Percentiles rank a stretch among this genome's conserved stretches.
Evolutionary conservation across 2,329 filamentous ascomycete genomes (phyloP).

Genomic region (Alternaria angustiovoidea): DNA sequence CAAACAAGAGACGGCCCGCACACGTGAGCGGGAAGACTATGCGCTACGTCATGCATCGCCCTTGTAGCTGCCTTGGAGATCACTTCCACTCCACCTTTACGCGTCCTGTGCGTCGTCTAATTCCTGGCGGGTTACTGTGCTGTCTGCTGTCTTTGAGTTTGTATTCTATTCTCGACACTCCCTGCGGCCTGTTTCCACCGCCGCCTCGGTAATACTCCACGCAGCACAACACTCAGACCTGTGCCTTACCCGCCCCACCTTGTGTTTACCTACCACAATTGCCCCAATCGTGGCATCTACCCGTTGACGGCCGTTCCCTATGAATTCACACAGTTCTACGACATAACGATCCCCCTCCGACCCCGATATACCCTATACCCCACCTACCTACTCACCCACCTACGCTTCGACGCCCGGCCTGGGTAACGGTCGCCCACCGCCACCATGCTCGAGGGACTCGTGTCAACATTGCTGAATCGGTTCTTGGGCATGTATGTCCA

Average conservation of each 20-base stretch:
- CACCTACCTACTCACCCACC: constrained; percentile 13
- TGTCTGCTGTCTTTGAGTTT: constrained; percentile 26
- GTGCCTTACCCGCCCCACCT: constrained; percentile 26
- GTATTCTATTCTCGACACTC: constrained; percentile 32
- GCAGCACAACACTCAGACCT: constrained; percentile 31
- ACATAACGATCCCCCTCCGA: constrained; percentile 38
- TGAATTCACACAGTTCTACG: constrained; percentile 43
- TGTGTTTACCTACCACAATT: constrained; percentile 40
- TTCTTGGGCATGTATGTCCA: constrained; percentile 99
- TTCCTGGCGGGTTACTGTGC: constrained; percentile 23
- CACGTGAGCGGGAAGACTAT: constrained; percentile 35
- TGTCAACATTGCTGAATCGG: constrained; percentile 96
- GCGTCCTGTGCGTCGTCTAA: constrained; percentile 32
- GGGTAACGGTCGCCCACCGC: constrained; percentile 72
- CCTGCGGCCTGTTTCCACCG: constrained; percentile 20
- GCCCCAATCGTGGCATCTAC: constrained; percentile 25
- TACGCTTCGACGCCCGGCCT: constrained; percentile 62
- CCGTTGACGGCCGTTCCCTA: constrained; percentile 34
- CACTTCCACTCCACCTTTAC: constrained; percentile 29
- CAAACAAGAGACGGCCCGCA: constrained; percentile 29
- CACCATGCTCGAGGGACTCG: constrained; percentile 94
- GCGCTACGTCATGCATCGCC: constrained; percentile 48
- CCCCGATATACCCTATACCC: constrained; percentile 28
- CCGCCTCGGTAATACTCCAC: constrained; percentile 25
- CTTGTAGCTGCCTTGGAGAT: constrained; percentile 47